Evolutionary conservation across 805 yeast genomes (phyloP), one percentile per base, ranked within the genome.

Genomic region (Osmozyma mogii): DNA sequence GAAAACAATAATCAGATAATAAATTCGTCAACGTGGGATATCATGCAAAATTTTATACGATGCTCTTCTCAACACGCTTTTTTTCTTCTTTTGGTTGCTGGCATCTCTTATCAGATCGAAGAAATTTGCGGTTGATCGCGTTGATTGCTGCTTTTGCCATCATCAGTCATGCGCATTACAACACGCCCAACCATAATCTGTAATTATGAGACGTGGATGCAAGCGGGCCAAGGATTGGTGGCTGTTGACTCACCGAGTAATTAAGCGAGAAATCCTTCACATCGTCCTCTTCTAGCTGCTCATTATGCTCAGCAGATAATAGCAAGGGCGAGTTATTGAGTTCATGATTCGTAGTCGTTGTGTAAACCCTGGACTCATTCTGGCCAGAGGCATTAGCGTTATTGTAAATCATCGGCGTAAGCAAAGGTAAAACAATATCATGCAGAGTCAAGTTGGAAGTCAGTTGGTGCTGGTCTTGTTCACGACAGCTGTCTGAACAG

Each of bases 171-270:
- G 4, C 9, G 7, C 8, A 21, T 24, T 17, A 36, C 37, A 33
- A 27, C 31, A 41, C 39, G 5, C 43, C 61, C 43, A 58, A 47
- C 64, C 64, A 58, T 37, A 58, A 55, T 30, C 65, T 47, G 41
- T 58, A 58, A 42, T 58, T 58, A 32, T 56, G 58, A 21, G 58
- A 51, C 16, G 65, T 56, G 17, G 62, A 52, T 17, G 48, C 31
- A 36, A 25, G 30, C 25, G 36, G 41, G 30, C 30, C 30, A 26
- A 15, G 22, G 11, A 27, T 30, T 28, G 31, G 20, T 29, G 33
- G 11, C 25, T 31, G 25, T 19, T 33, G 41, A 32, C 43, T 37
- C 27, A 55, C 51, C 7, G 54, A 41, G 45, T 57, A 57, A 40
- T 58, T 56, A 46, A 58, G 50, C 28, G 56, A 56, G 34, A 58